Evolutionary conservation across 2,329 filamentous ascomycete genomes (phyloP).

Genomic region (Trichophyton verrucosum): DNA sequence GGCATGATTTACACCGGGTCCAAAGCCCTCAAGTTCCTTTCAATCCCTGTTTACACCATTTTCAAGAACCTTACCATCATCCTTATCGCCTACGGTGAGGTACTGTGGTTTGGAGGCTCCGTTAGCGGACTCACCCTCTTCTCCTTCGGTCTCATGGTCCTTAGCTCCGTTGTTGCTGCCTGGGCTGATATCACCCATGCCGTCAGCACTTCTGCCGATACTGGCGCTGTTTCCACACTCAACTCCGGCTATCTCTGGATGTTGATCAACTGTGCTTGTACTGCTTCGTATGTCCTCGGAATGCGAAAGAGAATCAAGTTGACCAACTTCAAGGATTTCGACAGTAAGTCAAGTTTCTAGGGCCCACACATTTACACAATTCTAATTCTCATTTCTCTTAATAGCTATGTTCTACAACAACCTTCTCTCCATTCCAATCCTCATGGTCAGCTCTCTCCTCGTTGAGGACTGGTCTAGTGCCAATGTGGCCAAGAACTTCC

Average conservation of each 20-base stretch:
- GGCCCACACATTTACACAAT: not conserved
- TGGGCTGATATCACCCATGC: constrained; percentile 95
- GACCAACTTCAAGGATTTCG: constrained; percentile 99
- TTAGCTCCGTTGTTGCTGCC: constrained; percentile 86
- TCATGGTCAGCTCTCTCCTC: constrained; percentile 67
- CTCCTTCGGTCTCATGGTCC: constrained; percentile 91
- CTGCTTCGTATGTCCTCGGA: constrained; percentile 72
- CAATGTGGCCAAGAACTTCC: constrained; percentile 84
- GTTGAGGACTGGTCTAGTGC: constrained; percentile 82
- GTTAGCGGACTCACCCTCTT: constrained; percentile 79
- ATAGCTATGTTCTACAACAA: constrained; percentile 99
- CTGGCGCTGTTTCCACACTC: constrained; percentile 63
- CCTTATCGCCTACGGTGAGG: constrained; percentile 94
- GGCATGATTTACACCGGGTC: constrained; percentile 98
- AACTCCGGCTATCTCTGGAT: constrained; percentile 98
- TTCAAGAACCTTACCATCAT: constrained; percentile 99
- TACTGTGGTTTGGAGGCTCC: constrained; percentile 92
- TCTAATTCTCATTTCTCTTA: not conserved
- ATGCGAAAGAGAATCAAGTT: constrained; percentile 99
- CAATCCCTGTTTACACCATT: constrained; percentile 97
- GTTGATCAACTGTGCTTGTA: constrained; percentile 91
- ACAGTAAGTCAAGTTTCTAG: constrained; percentile 58
- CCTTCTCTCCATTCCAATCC: constrained; percentile 84
- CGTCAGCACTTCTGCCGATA: constrained; percentile 47
- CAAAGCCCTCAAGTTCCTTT: constrained; percentile 91